Base-by-base conservation (phyloP, 176 grass and related monocot genomes). In the Avena eriantha region DNA sequence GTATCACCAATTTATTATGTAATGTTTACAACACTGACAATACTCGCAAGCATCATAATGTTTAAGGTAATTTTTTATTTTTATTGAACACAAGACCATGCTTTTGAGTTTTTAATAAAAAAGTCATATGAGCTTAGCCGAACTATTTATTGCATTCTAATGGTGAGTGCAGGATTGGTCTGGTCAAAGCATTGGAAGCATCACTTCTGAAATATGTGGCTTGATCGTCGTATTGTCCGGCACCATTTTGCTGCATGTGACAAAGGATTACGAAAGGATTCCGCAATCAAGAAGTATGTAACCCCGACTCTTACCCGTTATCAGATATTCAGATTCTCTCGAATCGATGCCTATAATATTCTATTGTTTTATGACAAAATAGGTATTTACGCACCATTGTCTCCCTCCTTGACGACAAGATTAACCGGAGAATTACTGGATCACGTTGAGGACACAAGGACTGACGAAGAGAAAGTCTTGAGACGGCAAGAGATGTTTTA, bases 1-100 rank as follows among this genome's bases (percentile, higher is more conserved):
- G 97, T 99, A 29, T 99, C 97, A 63, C 97, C 97, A 87, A 99
- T 99, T 85, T 99, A 99, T 84, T 99, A 99, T 10, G 92, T 94
- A 57, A 96, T 99, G 97, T 99, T 99, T 81, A 99, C 97, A 12
- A 91, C 89, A 81, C 89, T 99, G 77, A 99, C 97, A 82, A 99
- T 99, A 69, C 82, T 94, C 48, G 97, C 97, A 59, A 99, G 94
- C 43, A 73, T 99, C 51, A 99, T 99, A 89, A 99, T 99, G 97
- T 99, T 99, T 64, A 99, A 99, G 97, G 94, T 99, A 96, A 87
- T 16, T 5, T 24, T 78, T 70, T 72, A 43, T 55, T 83, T 22
- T 35, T 63, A 33, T 78, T 16, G 0, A 11, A 10, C 10, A 2
- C 46, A 4, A 18, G 16, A 55, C 0, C 19, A 21, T 84, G 26